Conservation (phyloP, 768 basidiomycete genomes). For the Strobilomyces dryophilus region DNA sequence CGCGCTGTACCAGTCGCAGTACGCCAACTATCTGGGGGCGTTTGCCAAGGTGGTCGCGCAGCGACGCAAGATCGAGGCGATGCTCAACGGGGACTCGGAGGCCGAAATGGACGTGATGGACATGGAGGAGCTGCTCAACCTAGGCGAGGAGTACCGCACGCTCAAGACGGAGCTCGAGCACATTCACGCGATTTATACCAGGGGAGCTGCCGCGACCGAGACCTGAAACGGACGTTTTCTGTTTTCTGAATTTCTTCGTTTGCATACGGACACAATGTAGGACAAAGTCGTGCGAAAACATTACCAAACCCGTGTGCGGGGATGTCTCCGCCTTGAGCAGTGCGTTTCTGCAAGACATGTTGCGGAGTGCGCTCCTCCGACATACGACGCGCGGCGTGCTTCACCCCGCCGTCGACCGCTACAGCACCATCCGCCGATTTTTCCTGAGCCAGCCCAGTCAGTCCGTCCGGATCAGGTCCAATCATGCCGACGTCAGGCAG, state of each 20-base stretch:
- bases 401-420: conserved; percentile 46
- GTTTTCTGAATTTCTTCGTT: background rate
- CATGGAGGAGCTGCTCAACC: conserved; percentile 45
- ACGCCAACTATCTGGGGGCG: conserved; percentile 45
- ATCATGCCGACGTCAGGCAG: conserved; percentile 15
- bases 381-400: conserved; percentile 23
- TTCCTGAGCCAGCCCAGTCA: conserved; percentile 33
- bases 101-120: conserved; percentile 53
- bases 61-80: conserved; percentile 48
- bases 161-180: conserved; percentile 51
- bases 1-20: conserved; percentile 47
- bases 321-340: too few species aligned
- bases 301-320: too few species aligned
- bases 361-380: conserved; percentile 17
- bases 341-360: conserved; percentile 11
- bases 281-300: too few species aligned
- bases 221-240: background rate
- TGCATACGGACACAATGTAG: too few species aligned
- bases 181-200: conserved; percentile 40
- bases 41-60: conserved; percentile 47
- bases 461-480: conserved; percentile 5
- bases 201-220: conserved; percentile 6
- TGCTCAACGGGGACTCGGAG: conserved; percentile 52
- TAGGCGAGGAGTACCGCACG: conserved; percentile 42
- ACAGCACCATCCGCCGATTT: conserved; percentile 54